A percentile compares a stretch with the other conserved stretches of the same genome.
phyloP scores from a whole-genome alignment of 768 basidiomycete genomes.

The Tremella yokohamensis region DNA sequence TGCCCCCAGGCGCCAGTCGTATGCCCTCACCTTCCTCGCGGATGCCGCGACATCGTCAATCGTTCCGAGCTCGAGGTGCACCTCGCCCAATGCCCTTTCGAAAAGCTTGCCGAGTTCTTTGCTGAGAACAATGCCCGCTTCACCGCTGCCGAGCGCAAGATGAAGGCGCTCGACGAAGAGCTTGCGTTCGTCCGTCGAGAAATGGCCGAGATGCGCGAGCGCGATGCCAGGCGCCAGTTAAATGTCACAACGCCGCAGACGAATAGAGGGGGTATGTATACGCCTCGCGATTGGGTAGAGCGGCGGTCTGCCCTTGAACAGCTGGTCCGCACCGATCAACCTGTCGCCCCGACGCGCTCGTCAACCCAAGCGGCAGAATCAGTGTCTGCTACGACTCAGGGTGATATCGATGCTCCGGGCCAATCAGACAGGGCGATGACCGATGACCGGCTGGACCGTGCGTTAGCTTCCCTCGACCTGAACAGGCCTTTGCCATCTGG shows the following conservation, averaged over 20 bases:
- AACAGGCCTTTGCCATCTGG: neutral
- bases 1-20: slow-evolving; percentile 27
- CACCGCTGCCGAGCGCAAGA: slow-evolving; percentile 17
- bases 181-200: slow-evolving; percentile 9
- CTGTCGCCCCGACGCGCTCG: neutral
- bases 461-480: slow-evolving; percentile 1
- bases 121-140: slow-evolving; percentile 19
- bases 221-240: slow-evolving; percentile 2
- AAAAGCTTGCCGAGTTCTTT: slow-evolving; percentile 26
- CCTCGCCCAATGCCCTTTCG: slow-evolving; percentile 30
- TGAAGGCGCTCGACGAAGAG: slow-evolving; percentile 14
- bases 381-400: neutral
- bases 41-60: slow-evolving; percentile 26
- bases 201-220: neutral
- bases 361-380: neutral
- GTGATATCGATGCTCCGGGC: neutral
- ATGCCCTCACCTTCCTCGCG: slow-evolving; percentile 26
- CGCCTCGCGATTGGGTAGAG: neutral
- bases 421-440: neutral
- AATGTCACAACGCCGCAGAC: slow-evolving; percentile 8
- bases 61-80: slow-evolving; percentile 21
- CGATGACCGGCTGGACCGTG: neutral
- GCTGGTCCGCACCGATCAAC: neutral
- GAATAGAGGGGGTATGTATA: neutral
- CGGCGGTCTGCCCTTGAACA: neutral